Evolutionary conservation across 2,329 filamentous ascomycete species (phyloP), one percentile per base, ranked within the genome.

Genomic region (Diatrype stigma): DNA sequence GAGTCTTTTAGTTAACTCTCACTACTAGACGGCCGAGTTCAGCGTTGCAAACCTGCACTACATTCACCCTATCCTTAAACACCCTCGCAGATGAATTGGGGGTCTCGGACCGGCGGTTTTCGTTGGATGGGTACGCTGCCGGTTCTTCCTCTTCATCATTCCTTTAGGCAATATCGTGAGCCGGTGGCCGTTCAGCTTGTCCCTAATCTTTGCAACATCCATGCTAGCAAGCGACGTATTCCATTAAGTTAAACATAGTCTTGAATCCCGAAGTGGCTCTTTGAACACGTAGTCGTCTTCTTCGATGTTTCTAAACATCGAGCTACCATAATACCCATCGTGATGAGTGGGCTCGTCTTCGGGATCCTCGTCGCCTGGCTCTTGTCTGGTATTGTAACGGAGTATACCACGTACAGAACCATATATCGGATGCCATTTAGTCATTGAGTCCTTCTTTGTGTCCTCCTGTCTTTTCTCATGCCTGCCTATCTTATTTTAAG

Each of bases 41-140:
- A 89, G 86, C 1, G 89, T 92, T 6, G 88, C 88, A 17, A 92
- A 92, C 59, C 73, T 93, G 3, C 93, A 93, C 70, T 91, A 93
- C 68, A 89, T 81, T 52, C 88, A 92, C 60, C 87, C 89, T 0
- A 88, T 93, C 45, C 72, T 93, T n/a, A 22, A 90, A 91, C 62
- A 81, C 87, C 47, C 76, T 94, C 38, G 88, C 89, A 0, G 66
- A 75, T 10, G 85, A 87, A 16, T 93, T 94, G 62, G 62, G 78
- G 48, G 85, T 93, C 45, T 78, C 76, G 8, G 86, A 90, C 61
- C 87, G 90, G 60, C 74, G 78, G 49, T 82, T 88, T 0, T 79
- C 79, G 1, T 70, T 75, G 38, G 86, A 87, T 2, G 89, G 89
- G 1, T 94, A 94, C 67, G 89, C 88, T 1, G 76, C 75, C 0